phyloP scores from a whole-genome alignment of 106 monocot genomes.

The Iris macrosiphon region DNA sequence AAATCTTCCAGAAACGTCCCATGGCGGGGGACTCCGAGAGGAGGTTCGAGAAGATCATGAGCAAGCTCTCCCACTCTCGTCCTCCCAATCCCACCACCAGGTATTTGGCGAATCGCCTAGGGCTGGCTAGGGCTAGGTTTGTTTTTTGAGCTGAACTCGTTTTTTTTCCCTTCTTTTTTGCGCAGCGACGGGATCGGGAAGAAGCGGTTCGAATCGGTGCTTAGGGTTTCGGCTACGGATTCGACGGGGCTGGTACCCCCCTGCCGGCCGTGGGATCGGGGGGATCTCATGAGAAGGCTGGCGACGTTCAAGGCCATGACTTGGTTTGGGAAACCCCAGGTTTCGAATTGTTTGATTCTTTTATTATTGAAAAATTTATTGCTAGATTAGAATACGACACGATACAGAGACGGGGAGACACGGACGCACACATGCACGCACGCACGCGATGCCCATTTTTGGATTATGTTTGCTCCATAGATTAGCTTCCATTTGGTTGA shows the following conservation, averaged over 20 bases:
- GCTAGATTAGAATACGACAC: too few species aligned
- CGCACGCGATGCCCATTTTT: too few species aligned
- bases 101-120: slow-evolving; percentile 8
- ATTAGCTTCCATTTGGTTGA: too few species aligned
- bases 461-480: too few species aligned
- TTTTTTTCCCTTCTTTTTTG: neutral
- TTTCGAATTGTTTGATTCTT: slow-evolving; percentile 5
- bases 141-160: slow-evolving; percentile 5
- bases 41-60: slow-evolving; percentile 65
- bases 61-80: slow-evolving; percentile 67
- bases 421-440: too few species aligned
- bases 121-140: neutral
- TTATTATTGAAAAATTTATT: too few species aligned
- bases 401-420: too few species aligned
- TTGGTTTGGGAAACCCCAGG: slow-evolving; percentile 98
- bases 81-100: slow-evolving; percentile 17
- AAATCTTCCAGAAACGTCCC: too few species aligned
- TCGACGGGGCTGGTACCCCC: slow-evolving; percentile 10
- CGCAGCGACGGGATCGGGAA: slow-evolving; percentile 14
- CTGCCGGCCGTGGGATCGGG: slow-evolving; percentile 96
- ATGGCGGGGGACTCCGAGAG: slow-evolving; percentile 56
- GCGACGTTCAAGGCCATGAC: slow-evolving; percentile 98
- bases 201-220: slow-evolving; percentile 12
- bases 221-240: slow-evolving; percentile 4
- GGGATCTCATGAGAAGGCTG: slow-evolving; percentile 67